These are phyloP conservation scores for Magnolia sinica DNA, from an alignment of 164 flowering plant genomes.

Conservation along the genomic window DNA sequence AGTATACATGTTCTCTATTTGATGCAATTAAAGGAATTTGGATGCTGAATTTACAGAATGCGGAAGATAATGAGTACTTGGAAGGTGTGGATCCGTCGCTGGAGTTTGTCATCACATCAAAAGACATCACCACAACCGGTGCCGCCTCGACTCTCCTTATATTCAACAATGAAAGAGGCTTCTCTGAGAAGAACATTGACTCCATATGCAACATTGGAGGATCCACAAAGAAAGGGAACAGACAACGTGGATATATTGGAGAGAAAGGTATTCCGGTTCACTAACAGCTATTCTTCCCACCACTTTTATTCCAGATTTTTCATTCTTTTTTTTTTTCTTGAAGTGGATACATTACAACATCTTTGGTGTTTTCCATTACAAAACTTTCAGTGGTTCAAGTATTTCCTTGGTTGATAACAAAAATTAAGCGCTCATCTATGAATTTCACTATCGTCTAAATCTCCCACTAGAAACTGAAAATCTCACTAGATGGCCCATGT, in stretches of 20 bases:
- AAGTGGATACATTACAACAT: no score
- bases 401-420: no score
- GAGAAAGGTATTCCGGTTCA: conserved; percentile 51
- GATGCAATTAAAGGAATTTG: background rate
- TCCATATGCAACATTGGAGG: conserved; percentile 65
- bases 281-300: background rate
- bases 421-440: no score
- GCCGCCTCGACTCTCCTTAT: conserved; percentile 55
- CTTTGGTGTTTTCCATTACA: no score
- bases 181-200: conserved; percentile 50
- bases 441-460: no score
- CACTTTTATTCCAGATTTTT: no score
- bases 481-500: no score
- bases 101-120: conserved; percentile 55
- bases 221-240: conserved; percentile 61
- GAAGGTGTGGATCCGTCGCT: conserved; percentile 54
- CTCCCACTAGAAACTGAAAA: no score
- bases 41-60: conserved; percentile 41
- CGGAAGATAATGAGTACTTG: conserved; percentile 64
- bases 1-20: background rate
- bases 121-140: conserved; percentile 62
- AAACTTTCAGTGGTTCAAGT: no score
- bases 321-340: no score
- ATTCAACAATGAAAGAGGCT: conserved; percentile 66
- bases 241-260: conserved; percentile 60